Evolutionary conservation across 306 rosid genomes (phyloP).

Genomic region (Oemleria cerasiformis): DNA sequence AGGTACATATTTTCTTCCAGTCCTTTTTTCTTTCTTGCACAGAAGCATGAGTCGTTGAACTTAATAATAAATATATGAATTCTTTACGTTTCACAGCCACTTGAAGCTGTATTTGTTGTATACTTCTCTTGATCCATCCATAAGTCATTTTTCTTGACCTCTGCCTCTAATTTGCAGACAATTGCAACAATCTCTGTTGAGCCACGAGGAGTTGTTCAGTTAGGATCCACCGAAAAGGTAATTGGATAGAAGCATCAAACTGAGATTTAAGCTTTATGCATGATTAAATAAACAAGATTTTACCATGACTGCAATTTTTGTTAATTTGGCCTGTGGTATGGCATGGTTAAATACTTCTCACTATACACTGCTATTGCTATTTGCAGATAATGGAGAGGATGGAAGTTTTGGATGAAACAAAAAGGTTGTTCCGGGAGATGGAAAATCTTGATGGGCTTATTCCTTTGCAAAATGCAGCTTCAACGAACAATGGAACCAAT

Average conservation of each 20-base stretch:
- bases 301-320: no score
- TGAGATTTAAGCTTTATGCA: slow-evolving; percentile 9
- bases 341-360: slow-evolving; percentile 1
- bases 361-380: slow-evolving; percentile 22
- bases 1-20: slow-evolving; percentile 43
- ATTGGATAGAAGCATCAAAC: slow-evolving; percentile 6
- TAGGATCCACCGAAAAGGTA: slow-evolving; percentile 81
- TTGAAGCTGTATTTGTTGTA: slow-evolving; percentile 5
- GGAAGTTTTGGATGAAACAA: slow-evolving; percentile 52
- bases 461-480: slow-evolving; percentile 23
- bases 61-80: slow-evolving; percentile 6
- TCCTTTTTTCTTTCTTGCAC: not conserved
- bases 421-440: slow-evolving; percentile 40
- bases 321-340: not conserved
- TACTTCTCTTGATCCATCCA: slow-evolving; percentile 6
- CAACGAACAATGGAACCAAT: slow-evolving; percentile 34
- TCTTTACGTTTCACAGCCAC: slow-evolving; percentile 5
- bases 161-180: slow-evolving; percentile 52
- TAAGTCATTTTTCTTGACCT: slow-evolving; percentile 29
- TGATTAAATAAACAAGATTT: not conserved
- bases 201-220: slow-evolving; percentile 58
- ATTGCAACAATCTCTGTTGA: slow-evolving; percentile 56
- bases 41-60: not conserved
- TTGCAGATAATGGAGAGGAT: slow-evolving; percentile 53
- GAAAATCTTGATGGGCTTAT: slow-evolving; percentile 25